A percentile compares a stretch with the other conserved stretches of the same genome.
phyloP scores from a whole-genome alignment of 2,329 filamentous ascomycete species.

The Aspergillus viridinutans region DNA sequence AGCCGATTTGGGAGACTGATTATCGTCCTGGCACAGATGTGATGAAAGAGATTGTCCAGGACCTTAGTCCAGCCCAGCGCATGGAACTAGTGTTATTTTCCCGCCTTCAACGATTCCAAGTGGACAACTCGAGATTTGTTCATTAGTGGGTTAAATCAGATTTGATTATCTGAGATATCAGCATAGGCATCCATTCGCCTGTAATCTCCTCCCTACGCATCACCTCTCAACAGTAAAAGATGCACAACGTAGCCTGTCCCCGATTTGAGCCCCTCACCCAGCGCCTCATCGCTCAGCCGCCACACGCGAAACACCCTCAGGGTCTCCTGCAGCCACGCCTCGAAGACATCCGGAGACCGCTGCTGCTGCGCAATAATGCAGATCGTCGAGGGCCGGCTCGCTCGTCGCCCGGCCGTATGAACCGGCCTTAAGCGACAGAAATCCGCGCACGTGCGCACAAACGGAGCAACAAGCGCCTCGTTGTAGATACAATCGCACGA shows the following conservation, averaged over 20 bases:
- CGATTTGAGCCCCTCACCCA: conserved; percentile 57
- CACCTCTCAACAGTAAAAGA: conserved; percentile 59
- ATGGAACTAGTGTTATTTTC: too few species aligned
- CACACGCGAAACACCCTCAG: conserved; percentile 65
- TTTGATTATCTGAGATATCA: too few species aligned
- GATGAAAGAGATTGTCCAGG: too few species aligned
- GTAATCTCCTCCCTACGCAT: not conserved
- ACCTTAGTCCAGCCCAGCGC: too few species aligned
- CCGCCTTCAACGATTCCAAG: too few species aligned
- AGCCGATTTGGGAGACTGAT: too few species aligned
- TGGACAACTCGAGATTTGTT: too few species aligned
- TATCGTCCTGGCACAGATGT: too few species aligned
- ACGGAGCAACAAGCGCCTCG: conserved; percentile 72
- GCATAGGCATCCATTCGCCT: too few species aligned
- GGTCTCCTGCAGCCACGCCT: conserved; percentile 72
- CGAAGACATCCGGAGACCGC: conserved; percentile 78
- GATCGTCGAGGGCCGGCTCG: conserved; percentile 49
- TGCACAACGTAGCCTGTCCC: conserved; percentile 79
- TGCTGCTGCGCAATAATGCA: conserved; percentile 87
- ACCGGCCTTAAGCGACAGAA: conserved; percentile 58
- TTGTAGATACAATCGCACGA: conserved; percentile 97
- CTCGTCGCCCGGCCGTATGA: conserved; percentile 11
- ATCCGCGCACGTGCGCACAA: conserved; percentile 77
- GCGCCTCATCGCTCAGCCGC: conserved; percentile 63
- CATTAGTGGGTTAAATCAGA: too few species aligned